phyloP scores from a whole-genome alignment of 148 eudicot species.

The Vaccinium myrtillus region DNA sequence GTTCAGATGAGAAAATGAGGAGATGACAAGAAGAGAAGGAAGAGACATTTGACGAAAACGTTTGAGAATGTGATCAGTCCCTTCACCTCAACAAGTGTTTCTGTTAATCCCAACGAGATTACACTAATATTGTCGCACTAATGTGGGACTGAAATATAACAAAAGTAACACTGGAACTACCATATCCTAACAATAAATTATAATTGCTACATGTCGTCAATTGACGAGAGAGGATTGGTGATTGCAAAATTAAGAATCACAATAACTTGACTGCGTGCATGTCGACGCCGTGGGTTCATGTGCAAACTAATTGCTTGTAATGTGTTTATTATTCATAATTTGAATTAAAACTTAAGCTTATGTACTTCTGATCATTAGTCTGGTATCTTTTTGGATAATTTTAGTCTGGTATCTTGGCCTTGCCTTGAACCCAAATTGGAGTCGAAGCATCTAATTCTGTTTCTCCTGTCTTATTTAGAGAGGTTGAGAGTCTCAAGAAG shows the following conservation, averaged over 20 bases:
- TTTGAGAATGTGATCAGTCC: neutral
- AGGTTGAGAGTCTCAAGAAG: slow-evolving; percentile 19
- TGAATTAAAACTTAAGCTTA: neutral
- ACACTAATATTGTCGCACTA: neutral
- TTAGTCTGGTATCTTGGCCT: neutral
- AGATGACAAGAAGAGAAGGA: neutral
- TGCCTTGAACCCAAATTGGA: neutral
- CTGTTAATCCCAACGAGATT: neutral
- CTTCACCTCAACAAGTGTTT: neutral
- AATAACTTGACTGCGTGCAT: neutral
- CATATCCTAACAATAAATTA: neutral
- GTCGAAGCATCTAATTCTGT: neutral
- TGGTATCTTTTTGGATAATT: too few relatives aligned
- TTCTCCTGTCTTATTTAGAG: slow-evolving; percentile 12
- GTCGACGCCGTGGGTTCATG: neutral
- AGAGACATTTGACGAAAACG: neutral
- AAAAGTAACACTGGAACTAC: neutral
- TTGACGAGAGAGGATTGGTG: neutral
- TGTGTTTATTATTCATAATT: neutral
- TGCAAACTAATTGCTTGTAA: neutral
- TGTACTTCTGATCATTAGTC: neutral
- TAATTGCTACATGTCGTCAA: neutral
- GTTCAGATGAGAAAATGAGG: neutral
- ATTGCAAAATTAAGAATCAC: neutral
- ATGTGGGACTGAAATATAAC: neutral